Evolutionary conservation across 306 rosid species (phyloP).

Genomic region (Senna tora): DNA sequence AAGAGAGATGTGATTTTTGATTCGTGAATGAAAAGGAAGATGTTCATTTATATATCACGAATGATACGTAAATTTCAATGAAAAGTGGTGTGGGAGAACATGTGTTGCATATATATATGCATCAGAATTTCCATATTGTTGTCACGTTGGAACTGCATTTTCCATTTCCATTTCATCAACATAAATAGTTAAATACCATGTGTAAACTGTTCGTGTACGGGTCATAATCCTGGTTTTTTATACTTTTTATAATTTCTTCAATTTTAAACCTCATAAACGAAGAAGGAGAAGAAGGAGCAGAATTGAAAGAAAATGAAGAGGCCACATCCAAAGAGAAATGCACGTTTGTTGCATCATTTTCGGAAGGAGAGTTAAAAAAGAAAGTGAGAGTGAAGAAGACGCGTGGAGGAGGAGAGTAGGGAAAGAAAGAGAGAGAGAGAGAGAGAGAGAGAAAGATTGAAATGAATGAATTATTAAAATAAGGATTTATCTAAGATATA

Average conservation of each 20-base stretch:
- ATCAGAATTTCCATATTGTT: not conserved
- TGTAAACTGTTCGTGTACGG: not conserved
- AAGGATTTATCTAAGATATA: too few relatives aligned
- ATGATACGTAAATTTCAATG: too few relatives aligned
- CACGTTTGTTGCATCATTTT: slow-evolving; percentile 2
- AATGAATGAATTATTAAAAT: slow-evolving; percentile 24
- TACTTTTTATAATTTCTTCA: too few relatives aligned
- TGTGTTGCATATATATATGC: not conserved
- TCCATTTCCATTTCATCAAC: not conserved
- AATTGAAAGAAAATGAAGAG: not conserved
- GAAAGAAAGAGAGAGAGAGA: not conserved
- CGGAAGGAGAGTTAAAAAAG: not conserved
- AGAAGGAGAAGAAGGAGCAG: not conserved
- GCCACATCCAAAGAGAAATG: not conserved
- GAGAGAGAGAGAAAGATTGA: not conserved
- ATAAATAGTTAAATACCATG: slow-evolving; percentile 1
- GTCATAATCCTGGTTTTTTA: slow-evolving; percentile 15
- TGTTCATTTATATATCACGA: too few relatives aligned
- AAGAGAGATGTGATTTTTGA: too few relatives aligned
- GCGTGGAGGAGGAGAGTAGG: slow-evolving; percentile 36
- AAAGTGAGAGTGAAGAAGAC: not conserved
- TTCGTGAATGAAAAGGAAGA: too few relatives aligned
- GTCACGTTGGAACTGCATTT: not conserved
- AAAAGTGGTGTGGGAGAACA: not conserved
- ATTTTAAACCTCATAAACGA: too few relatives aligned